Conservation (phyloP, 176 grass and related monocot genomes). For the Guadua angustifolia region DNA sequence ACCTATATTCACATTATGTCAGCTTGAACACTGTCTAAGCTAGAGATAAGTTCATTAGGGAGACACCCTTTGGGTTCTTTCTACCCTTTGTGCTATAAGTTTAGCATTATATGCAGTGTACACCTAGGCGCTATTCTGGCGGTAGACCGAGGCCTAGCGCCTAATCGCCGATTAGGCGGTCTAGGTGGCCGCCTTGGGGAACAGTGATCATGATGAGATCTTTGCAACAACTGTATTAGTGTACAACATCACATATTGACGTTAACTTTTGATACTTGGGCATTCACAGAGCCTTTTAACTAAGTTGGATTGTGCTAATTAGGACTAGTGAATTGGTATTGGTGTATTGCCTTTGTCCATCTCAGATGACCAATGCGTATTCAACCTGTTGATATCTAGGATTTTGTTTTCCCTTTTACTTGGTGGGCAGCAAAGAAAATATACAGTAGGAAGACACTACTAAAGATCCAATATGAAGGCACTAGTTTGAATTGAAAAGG, state of each 20-base stretch:
- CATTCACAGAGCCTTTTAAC: constrained; percentile 13
- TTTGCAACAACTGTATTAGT: constrained; percentile 3
- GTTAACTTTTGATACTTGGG: constrained; percentile 20
- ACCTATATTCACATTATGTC: constrained; percentile 31
- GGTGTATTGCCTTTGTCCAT: not conserved
- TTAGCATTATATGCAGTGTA: not conserved
- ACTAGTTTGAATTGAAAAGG: constrained; percentile 6
- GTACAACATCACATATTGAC: not conserved
- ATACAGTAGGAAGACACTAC: constrained; percentile 10
- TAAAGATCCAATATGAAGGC: not conserved
- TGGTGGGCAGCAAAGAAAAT: not conserved
- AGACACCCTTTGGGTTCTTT: not conserved
- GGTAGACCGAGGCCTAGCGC: too few species aligned
- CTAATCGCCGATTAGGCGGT: too few species aligned
- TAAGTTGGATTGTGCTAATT: constrained; percentile 1
- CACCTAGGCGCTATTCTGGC: too few species aligned
- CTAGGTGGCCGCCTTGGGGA: too few species aligned
- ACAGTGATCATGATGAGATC: not conserved
- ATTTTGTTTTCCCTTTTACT: constrained; percentile 7
- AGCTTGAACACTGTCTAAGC: constrained; percentile 5
- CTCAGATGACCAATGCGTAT: not conserved
- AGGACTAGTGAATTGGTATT: constrained; percentile 7
- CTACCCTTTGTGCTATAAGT: not conserved
- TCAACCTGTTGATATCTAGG: not conserved
- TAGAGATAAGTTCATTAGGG: not conserved